Percentiles rank a stretch among this genome's conserved stretches.
Conservation (phyloP, 495 filamentous ascomycete species). For the Talaromyces thailandensis region DNA sequence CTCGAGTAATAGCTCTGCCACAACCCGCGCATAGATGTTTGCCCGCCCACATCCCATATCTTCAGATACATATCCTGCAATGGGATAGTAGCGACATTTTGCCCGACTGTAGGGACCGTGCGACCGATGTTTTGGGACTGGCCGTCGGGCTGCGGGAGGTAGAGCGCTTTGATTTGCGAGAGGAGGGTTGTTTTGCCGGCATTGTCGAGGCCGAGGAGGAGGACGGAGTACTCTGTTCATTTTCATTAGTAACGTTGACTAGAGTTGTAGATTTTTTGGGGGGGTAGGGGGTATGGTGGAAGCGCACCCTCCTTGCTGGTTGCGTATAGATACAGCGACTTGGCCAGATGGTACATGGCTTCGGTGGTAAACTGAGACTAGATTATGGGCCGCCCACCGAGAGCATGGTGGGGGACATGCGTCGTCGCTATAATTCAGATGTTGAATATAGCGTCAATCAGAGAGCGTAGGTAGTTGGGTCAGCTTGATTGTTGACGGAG, state of each 20-base stretch:
- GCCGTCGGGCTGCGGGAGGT: conserved; percentile 52
- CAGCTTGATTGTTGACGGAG: too few relatives aligned
- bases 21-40: conserved; percentile 76
- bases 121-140: conserved; percentile 44
- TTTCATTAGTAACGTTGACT: neutral
- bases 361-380: too few relatives aligned
- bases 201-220: conserved; percentile 95
- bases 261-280: neutral
- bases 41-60: conserved; percentile 97
- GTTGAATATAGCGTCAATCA: neutral
- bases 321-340: conserved; percentile 85
- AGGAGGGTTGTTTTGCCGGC: conserved; percentile 98
- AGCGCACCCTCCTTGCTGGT: conserved; percentile 84
- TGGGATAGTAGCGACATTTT: conserved; percentile 86
- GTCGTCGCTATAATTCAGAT: neutral
- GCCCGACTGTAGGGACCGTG: conserved; percentile 94
- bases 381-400: conserved; percentile 3
- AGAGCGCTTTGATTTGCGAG: conserved; percentile 86
- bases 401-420: conserved; percentile 1
- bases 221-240: conserved; percentile 80
- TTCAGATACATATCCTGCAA: conserved; percentile 91
- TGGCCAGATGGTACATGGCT: conserved; percentile 90
- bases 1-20: conserved; percentile 94
- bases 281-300: neutral
- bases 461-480: neutral